Evolutionary conservation across 495 filamentous ascomycete genomes (phyloP).

Genomic region (Penicillium chermesinum): DNA sequence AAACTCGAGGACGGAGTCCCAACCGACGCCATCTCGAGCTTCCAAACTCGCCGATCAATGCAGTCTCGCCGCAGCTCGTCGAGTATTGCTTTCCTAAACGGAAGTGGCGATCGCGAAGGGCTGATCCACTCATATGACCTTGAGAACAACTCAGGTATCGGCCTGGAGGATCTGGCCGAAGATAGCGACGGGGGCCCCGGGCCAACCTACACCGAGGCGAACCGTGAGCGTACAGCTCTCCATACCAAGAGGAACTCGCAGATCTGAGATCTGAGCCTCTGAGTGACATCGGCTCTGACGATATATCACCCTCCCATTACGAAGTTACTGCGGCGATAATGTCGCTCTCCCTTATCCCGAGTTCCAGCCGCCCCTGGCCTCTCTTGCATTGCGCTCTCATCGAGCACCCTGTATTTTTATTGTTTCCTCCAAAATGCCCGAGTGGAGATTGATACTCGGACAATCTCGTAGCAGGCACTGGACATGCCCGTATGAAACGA

Average conservation of each 20-base stretch:
- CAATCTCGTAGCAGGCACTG: conserved; percentile 26
- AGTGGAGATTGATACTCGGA: conserved; percentile 15
- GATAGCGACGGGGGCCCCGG: conserved; percentile 54
- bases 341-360: conserved; percentile 15
- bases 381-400: conserved; percentile 7
- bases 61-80: conserved; percentile 72
- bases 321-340: conserved; percentile 22
- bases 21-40: conserved; percentile 82
- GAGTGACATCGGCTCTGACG: conserved; percentile 5
- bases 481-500: conserved; percentile 33
- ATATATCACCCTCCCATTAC: conserved; percentile 10
- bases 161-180: conserved; percentile 64
- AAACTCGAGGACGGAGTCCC: conserved; percentile 72
- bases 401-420: conserved; percentile 33
- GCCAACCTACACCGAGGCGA: conserved; percentile 31
- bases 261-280: conserved; percentile 22
- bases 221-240: conserved; percentile 22
- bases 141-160: conserved; percentile 58
- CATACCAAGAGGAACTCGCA: conserved; percentile 41
- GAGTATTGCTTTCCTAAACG: conserved; percentile 50
- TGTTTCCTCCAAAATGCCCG: conserved; percentile 29
- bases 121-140: conserved; percentile 80
- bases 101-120: conserved; percentile 61
- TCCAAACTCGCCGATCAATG: conserved; percentile 88
- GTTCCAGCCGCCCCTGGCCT: conserved; percentile 8